Evolutionary conservation across 2,329 filamentous ascomycete species (phyloP).

Genomic region (Apiospora koreana): DNA sequence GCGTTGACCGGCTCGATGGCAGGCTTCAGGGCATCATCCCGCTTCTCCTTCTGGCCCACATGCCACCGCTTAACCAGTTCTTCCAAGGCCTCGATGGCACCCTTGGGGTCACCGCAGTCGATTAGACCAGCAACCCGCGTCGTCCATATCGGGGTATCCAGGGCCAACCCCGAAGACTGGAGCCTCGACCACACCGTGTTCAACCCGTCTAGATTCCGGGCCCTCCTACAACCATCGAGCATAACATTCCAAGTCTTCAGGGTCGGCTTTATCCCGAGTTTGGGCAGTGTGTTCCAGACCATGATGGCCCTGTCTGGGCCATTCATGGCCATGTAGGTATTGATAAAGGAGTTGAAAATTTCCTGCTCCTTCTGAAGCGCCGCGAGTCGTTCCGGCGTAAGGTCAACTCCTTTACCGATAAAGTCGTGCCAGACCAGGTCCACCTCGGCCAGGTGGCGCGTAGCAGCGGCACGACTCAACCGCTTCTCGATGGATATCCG

Average conservation of each 20-base stretch:
- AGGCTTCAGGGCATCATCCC: constrained; percentile 48
- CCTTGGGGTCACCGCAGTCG: constrained; percentile 50
- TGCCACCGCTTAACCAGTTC: constrained; percentile 66
- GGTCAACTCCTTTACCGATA: constrained; percentile 18
- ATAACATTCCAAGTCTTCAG: constrained; percentile 71
- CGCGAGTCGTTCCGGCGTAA: constrained; percentile 20
- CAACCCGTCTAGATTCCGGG: constrained; percentile 60
- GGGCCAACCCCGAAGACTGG: constrained; percentile 52
- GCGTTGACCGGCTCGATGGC: constrained; percentile 69
- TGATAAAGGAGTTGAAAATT: constrained; percentile 31
- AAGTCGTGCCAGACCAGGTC: constrained; percentile 29
- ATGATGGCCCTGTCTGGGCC: constrained; percentile 28
- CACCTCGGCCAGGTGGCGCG: constrained; percentile 21
- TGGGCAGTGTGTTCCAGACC: constrained; percentile 28
- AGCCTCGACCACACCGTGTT: constrained; percentile 70
- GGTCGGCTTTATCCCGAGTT: constrained; percentile 56
- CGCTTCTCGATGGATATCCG: constrained; percentile 15
- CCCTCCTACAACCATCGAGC: constrained; percentile 68
- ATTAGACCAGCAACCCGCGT: constrained; percentile 69
- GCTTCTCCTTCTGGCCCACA: not conserved
- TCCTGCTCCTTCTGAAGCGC: constrained; percentile 23
- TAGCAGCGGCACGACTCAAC: constrained; percentile 20
- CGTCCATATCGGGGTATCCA: constrained; percentile 70
- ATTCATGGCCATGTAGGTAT: constrained; percentile 27
- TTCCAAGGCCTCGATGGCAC: constrained; percentile 63